A percentile compares a stretch with the other conserved stretches of the same genome.
Conservation (phyloP, 192 early-diverging fungal species). For the Coemansia sp. region DNA sequence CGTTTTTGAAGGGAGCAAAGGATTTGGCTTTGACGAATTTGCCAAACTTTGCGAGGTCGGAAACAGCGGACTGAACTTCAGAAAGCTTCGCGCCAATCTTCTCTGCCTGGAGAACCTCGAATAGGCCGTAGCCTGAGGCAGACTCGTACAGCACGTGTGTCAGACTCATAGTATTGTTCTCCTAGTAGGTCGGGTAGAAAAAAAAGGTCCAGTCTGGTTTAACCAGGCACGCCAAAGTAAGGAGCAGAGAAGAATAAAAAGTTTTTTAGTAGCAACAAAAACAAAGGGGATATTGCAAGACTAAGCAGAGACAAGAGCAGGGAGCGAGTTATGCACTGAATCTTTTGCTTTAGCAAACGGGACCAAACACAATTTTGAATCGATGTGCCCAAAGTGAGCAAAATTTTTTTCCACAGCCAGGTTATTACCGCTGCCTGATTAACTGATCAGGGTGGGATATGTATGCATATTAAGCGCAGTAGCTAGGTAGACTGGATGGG, state of each 20-base stretch:
- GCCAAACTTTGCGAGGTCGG: constrained; percentile 86
- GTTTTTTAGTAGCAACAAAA: constrained; percentile 1
- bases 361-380: neutral
- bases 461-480: too few relatives aligned
- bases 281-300: constrained; percentile 3
- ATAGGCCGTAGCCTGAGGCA: constrained; percentile 94
- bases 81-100: constrained; percentile 93
- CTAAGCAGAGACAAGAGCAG: neutral
- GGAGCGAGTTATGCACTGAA: neutral
- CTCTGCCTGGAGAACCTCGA: constrained; percentile 89
- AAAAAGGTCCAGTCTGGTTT: neutral
- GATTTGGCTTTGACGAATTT: constrained; percentile 90
- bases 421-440: neutral
- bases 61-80: constrained; percentile 77
- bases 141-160: constrained; percentile 85
- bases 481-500: neutral
- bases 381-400: neutral
- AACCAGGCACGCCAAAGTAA: neutral
- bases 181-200: neutral
- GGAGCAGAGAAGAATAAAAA: neutral
- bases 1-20: constrained; percentile 95
- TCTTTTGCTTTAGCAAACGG: neutral
- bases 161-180: constrained; percentile 22
- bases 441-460: neutral
- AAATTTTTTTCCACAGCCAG: neutral